phyloP scores from a whole-genome alignment of 768 basidiomycete genomes.

The Amylocystis lapponica region DNA sequence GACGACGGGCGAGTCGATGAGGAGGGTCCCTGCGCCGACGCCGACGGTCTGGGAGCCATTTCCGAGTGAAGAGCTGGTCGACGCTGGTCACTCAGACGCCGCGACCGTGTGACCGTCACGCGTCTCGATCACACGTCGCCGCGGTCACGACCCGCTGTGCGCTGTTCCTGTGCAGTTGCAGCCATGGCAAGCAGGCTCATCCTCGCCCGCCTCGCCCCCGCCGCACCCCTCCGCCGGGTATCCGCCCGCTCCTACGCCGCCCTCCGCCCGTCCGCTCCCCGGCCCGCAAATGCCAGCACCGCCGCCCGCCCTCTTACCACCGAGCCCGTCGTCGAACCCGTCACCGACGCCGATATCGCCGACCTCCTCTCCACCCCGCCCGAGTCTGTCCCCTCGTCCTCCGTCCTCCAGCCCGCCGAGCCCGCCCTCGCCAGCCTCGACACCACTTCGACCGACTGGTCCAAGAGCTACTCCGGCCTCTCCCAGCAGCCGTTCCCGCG shows the following conservation, averaged over 20 bases:
- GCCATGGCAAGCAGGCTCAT: constrained; percentile 8
- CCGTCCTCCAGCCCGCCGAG: background rate
- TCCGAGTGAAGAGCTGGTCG: too few relatives aligned
- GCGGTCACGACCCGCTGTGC: too few relatives aligned
- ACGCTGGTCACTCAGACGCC: too few relatives aligned
- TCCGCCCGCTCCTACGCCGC: constrained; percentile 3
- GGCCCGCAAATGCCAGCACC: constrained; percentile 26
- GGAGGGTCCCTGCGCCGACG: too few relatives aligned
- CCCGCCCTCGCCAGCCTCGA: constrained; percentile 6
- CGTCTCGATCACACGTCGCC: too few relatives aligned
- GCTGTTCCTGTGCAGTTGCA: background rate
- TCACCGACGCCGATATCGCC: constrained; percentile 8
- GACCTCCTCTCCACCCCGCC: constrained; percentile 6
- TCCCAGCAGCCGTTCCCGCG: constrained; percentile 70
- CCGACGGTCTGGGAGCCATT: too few relatives aligned
- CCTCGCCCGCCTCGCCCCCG: background rate
- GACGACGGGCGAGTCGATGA: constrained; percentile 9
- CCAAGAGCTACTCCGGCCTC: constrained; percentile 79
- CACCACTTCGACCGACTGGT: constrained; percentile 68
- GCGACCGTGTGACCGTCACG: too few relatives aligned
- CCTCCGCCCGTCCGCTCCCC: constrained; percentile 6
- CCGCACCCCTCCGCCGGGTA: constrained; percentile 5
- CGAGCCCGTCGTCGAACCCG: constrained; percentile 13
- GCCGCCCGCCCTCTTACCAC: constrained; percentile 19
- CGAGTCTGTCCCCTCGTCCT: constrained; percentile 13